Conservation (phyloP, 2,329 filamentous ascomycete species). For the Microcyclospora pomicola region DNA sequence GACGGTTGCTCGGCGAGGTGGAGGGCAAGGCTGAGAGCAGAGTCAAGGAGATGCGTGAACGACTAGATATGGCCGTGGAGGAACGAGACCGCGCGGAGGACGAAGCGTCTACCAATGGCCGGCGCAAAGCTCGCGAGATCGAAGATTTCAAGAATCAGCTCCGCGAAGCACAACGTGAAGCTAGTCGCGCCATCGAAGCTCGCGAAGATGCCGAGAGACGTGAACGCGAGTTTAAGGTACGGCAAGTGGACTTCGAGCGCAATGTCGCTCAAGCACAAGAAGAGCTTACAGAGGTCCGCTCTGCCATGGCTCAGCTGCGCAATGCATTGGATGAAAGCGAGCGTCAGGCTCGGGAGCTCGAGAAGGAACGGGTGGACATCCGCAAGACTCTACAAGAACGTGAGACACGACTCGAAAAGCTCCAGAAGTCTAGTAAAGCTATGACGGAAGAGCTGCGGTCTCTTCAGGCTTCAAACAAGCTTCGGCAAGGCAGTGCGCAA, state of each 20-base stretch:
- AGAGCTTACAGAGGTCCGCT: conserved; percentile 62
- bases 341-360: conserved; percentile 65
- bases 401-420: conserved; percentile 61
- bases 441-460: conserved; percentile 45
- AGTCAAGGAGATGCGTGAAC: conserved; percentile 75
- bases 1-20: conserved; percentile 71
- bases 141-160: conserved; percentile 72
- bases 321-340: conserved; percentile 79
- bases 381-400: conserved; percentile 65
- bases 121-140: conserved; percentile 65
- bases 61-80: conserved; percentile 81
- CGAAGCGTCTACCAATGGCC: conserved; percentile 63
- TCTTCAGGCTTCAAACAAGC: conserved; percentile 26
- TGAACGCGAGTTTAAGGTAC: conserved; percentile 59
- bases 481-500: conserved; percentile 26
- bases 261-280: conserved; percentile 53
- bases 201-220: conserved; percentile 62
- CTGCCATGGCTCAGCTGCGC: conserved; percentile 63
- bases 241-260: conserved; percentile 62
- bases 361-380: conserved; percentile 67
- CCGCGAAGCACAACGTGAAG: conserved; percentile 66
- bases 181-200: conserved; percentile 57
- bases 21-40: conserved; percentile 70
- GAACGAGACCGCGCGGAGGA: conserved; percentile 89
- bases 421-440: conserved; percentile 52